Base-by-base conservation (phyloP, 1,139 yeast genomes). In the Groenewaldozyma sp. region DNA sequence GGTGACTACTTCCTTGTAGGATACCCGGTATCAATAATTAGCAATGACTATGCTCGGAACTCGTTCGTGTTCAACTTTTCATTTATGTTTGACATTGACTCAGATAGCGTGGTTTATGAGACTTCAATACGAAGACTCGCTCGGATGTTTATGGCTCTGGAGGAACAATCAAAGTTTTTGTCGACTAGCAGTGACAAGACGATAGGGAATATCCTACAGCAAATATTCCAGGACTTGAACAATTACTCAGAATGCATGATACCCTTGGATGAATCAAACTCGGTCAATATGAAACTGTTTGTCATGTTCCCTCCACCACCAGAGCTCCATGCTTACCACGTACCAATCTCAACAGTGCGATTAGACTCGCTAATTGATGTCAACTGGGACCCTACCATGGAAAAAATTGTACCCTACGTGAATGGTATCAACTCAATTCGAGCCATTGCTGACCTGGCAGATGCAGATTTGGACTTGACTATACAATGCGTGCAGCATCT, bases 301-400 rank as follows among this genome's bases (percentile, higher is more conserved):
- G 96, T 97, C 0, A 67, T 84, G 13, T 65, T 82, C 29, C 88
- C 93, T 5, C 84, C 93, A 1, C 96, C 97, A 0, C 82, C 86
- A 0, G 75, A 74, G 38, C 64, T 84, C 52, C 63, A 75, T 56
- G 49, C 87, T 28, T 67, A 72, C 52, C 95, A 91, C 56, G 98
- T 91, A 0, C 98, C 98, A 0, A 75, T 87, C 2, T 74, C 94
- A 3, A 80, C 91, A 0, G 94, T 88, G 1, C 76, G 78, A 41
- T 63, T 88, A 28, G 70, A 70, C 29, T 67, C 74, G 28, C 66
- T 91, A 47, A 78, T 84, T 26, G 98, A 91, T 59, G 82, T 82
- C 4, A 82, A 83, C 52, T 91, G 98, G 97, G 98, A 91, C 56
- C 96, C 97, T 1, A 91, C 97, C 2, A 82, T 91, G 93, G 68